Evolutionary conservation across 768 basidiomycete genomes (phyloP).

Genomic region (Paxillus involutus): DNA sequence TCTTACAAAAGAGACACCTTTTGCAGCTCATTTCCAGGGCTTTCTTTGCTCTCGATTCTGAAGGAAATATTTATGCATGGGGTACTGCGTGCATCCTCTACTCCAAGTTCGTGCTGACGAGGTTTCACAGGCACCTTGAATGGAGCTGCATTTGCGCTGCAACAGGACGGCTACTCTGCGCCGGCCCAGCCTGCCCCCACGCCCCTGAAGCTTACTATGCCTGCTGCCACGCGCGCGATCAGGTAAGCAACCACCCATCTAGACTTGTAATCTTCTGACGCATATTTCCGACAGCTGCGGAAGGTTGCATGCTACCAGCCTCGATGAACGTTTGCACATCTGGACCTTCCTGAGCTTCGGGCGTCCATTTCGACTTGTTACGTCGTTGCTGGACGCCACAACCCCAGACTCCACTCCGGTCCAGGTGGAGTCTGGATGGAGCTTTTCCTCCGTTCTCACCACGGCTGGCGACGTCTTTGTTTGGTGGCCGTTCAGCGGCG

Average conservation of each 20-base stretch:
- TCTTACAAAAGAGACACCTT: conserved; percentile 3
- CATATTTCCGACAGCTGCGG: conserved; percentile 58
- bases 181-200: conserved; percentile 46
- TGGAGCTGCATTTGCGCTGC: conserved; percentile 40
- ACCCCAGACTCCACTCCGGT: conserved; percentile 47
- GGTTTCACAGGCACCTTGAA: conserved; percentile 57
- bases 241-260: conserved; percentile 43
- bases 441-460: conserved; percentile 72
- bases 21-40: conserved; percentile 51
- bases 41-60: conserved; percentile 81
- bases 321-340: conserved; percentile 58
- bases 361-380: conserved; percentile 62
- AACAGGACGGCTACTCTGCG: conserved; percentile 56
- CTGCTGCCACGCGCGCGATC: conserved; percentile 57
- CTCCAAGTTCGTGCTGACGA: conserved; percentile 5
- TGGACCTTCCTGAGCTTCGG: conserved; percentile 84
- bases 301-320: conserved; percentile 64
- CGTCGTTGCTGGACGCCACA: conserved; percentile 37
- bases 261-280: conserved; percentile 7
- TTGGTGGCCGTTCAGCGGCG: conserved; percentile 66
- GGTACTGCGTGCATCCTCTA: conserved; percentile 42
- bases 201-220: conserved; percentile 62
- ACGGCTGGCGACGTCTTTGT: conserved; percentile 69
- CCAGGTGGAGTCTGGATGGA: conserved; percentile 83
- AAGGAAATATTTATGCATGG: conserved; percentile 78